phyloP scores from a whole-genome alignment of 768 basidiomycete genomes.

The Psilocybe azurescens region DNA sequence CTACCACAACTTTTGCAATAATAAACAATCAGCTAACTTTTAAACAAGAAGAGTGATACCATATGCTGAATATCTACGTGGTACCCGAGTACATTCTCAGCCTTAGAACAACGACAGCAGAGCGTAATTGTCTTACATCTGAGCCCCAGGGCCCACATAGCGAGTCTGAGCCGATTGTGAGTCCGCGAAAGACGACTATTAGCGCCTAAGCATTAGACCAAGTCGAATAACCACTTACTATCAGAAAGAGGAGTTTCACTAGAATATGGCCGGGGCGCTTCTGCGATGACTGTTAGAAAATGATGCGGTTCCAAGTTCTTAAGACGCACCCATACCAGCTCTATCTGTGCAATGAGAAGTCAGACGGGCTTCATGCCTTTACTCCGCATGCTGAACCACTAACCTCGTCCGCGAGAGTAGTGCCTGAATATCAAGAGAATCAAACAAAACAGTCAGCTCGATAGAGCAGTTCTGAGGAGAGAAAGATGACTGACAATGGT shows the following conservation, averaged over 20 bases:
- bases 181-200: background rate
- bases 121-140: background rate
- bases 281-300: background rate
- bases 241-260: background rate
- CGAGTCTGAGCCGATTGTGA: background rate
- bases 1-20: background rate
- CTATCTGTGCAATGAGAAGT: background rate
- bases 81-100: background rate
- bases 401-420: background rate
- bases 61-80: background rate
- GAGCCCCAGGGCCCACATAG: background rate
- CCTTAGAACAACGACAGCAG: background rate
- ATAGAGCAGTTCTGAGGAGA: background rate
- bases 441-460: background rate
- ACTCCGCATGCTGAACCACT: background rate
- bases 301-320: background rate
- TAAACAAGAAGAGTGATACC: background rate
- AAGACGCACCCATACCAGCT: background rate
- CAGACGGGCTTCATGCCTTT: background rate
- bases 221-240: background rate
- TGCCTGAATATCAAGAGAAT: background rate
- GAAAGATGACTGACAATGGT: background rate
- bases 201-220: background rate
- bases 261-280: background rate
- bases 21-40: background rate